Percentiles rank a stretch among this genome's conserved stretches.
These are phyloP conservation scores for Aureobasidium sp. DNA, from an alignment of 2,329 filamentous ascomycete species.

Conservation along the genomic window DNA sequence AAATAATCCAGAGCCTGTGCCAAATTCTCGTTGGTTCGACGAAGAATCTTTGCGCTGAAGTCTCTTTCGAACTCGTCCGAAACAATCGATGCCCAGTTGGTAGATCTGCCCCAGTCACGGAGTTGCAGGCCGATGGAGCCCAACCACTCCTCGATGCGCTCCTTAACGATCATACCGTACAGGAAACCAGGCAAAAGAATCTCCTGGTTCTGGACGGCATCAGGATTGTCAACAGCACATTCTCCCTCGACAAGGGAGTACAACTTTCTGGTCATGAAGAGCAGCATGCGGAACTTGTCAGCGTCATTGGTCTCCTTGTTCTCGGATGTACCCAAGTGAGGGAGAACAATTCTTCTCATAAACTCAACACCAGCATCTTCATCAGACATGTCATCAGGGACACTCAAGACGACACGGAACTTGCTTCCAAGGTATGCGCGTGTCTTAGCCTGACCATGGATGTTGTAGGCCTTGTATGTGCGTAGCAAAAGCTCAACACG, in stretches of 20 bases:
- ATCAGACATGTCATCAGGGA: slow-evolving; percentile 76
- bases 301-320: slow-evolving; percentile 77
- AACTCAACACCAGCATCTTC: slow-evolving; percentile 90
- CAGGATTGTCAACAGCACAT: slow-evolving; percentile 88
- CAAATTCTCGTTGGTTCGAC: slow-evolving; percentile 78
- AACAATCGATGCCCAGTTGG: slow-evolving; percentile 55
- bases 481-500: slow-evolving; percentile 85
- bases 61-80: slow-evolving; percentile 72
- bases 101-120: slow-evolving; percentile 48
- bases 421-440: slow-evolving; percentile 82
- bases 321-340: slow-evolving; percentile 79
- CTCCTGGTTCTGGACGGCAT: slow-evolving; percentile 94
- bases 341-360: slow-evolving; percentile 78
- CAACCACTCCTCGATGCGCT: slow-evolving; percentile 85
- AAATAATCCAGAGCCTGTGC: slow-evolving; percentile 90
- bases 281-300: slow-evolving; percentile 88
- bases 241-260: slow-evolving; percentile 90
- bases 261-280: slow-evolving; percentile 95
- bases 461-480: slow-evolving; percentile 84
- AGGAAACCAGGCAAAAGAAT: slow-evolving; percentile 87
- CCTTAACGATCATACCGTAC: slow-evolving; percentile 93
- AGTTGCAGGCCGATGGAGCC: slow-evolving; percentile 46
- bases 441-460: slow-evolving; percentile 76
- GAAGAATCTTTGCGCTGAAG: slow-evolving; percentile 70
- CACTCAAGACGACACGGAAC: slow-evolving; percentile 79